These are phyloP conservation scores for Blepharisma stoltei DNA, from an alignment of 73 alveolate genomes.

Conservation along the genomic window DNA sequence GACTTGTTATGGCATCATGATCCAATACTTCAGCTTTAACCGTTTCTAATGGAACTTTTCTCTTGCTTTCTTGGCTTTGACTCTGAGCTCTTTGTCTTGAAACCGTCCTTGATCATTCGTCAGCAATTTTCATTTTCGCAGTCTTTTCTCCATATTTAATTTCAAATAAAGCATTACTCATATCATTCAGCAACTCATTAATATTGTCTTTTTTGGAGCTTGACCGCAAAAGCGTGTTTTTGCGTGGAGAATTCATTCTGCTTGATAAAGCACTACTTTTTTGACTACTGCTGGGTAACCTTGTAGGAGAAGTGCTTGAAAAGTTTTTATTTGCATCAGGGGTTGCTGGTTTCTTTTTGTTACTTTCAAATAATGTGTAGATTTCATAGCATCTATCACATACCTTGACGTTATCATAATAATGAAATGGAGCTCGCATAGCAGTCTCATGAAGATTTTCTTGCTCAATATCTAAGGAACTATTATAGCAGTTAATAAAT, in stretches of 20 bases:
- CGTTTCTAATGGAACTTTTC: not conserved
- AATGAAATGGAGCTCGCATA: not conserved
- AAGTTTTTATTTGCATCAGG: not conserved
- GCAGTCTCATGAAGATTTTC: slow-evolving; percentile 2
- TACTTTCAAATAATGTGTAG: not conserved
- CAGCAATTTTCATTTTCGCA: not conserved
- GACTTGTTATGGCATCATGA: not conserved
- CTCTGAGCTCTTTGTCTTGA: not conserved
- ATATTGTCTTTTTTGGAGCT: not conserved
- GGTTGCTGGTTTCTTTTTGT: not conserved
- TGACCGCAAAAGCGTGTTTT: too few species aligned
- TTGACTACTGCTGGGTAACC: too few species aligned
- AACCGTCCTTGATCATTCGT: not conserved
- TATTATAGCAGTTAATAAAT: not conserved
- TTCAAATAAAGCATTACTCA: not conserved
- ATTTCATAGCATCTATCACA: slow-evolving; percentile 7
- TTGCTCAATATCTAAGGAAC: not conserved
- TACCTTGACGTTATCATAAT: slow-evolving; percentile 4
- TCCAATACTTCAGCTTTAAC: not conserved
- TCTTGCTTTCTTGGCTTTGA: not conserved
- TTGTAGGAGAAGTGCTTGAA: not conserved
- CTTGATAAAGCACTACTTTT: too few species aligned
- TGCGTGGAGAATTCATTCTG: too few species aligned
- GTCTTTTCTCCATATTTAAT: not conserved
- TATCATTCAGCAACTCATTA: slow-evolving; percentile 5